Evolutionary conservation across 495 filamentous ascomycete genomes (phyloP), one percentile per base, ranked within the genome.

Genomic region (Apiosordaria backusii): DNA sequence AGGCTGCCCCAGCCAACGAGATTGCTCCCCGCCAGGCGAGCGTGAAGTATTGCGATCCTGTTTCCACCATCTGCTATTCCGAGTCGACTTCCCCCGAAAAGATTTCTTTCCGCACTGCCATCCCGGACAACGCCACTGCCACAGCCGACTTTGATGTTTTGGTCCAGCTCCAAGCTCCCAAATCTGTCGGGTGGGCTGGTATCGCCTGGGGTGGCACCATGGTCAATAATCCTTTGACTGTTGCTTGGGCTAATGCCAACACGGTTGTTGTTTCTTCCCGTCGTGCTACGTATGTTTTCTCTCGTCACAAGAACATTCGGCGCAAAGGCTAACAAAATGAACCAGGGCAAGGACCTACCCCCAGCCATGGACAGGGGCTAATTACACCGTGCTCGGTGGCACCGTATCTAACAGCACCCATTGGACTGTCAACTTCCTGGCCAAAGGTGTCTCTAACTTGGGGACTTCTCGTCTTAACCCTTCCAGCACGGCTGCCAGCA

Each of bases 141-240:
- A 40, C 24, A 2, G 69, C 68, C 15, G 65, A 62, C 60, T 80
- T 79, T 60, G 74, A 77, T 50, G 61, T 77, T n/a, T 63, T 78
- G 15, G 68, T 80, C 16, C 75, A 77, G 64, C 76, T 80, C 40
- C 69, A 68, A 9, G 78, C 78, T 2, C 77, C 78, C 60, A 76
- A 72, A 67, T 59, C 74, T 19, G 73, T 73, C 22, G 77, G 76
- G 27, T 80, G 78, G 78, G 78, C 77, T 0, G 77, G 73, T 5
- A 57, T 80, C 4, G 78, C 77, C 6, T 79, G 76, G 71, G 78
- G 78, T 22, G 78, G 77, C 50, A 58, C 62, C 66, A 80, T 80
- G 78, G 68, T 70, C 61, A 79, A 79, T 68, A 79, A 80, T 70
- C 77, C 78, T 16, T 69, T 80, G 61, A 72, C 72, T 5, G 72